Evolutionary conservation across 495 filamentous ascomycete genomes (phyloP).

Genomic region (Entonaema liquescens): DNA sequence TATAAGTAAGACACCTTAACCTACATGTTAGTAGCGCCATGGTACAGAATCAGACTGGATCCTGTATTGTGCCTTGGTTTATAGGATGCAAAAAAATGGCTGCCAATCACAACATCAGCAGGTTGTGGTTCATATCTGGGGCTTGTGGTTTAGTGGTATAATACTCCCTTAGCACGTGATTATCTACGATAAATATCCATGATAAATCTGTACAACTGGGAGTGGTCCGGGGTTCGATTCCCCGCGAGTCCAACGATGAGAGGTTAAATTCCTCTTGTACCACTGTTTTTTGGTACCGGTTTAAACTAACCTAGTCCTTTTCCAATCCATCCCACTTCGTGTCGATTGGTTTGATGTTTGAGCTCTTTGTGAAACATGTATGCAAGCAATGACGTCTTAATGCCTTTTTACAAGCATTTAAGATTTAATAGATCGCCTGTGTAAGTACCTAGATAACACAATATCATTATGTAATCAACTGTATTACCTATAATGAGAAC

Average conservation of each 20-base stretch:
- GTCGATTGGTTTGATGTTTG: no score
- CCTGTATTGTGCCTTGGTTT: not conserved
- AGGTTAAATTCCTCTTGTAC: slow-evolving; percentile 39
- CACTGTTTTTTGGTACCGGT: slow-evolving; percentile 17
- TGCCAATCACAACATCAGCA: not conserved
- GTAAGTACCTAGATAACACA: no score
- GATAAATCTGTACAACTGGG: slow-evolving; percentile 40
- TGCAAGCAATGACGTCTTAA: no score
- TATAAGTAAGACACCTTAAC: not conserved
- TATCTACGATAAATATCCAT: no score
- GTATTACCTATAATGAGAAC: no score
- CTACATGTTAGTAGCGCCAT: not conserved
- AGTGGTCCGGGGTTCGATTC: slow-evolving; percentile 66
- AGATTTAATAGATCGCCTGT: no score
- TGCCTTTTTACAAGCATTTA: no score
- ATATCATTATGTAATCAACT: no score
- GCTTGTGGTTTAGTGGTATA: slow-evolving; percentile 45
- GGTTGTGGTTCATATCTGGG: not conserved
- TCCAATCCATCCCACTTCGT: not conserved
- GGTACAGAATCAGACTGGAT: not conserved
- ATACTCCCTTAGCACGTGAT: slow-evolving; percentile 40
- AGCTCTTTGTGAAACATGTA: no score
- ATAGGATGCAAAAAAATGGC: not conserved
- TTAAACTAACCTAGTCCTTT: no score
- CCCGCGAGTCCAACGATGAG: slow-evolving; percentile 51